Conservation (phyloP, 2,329 filamentous ascomycete genomes). For the Alternaria gaisen region DNA sequence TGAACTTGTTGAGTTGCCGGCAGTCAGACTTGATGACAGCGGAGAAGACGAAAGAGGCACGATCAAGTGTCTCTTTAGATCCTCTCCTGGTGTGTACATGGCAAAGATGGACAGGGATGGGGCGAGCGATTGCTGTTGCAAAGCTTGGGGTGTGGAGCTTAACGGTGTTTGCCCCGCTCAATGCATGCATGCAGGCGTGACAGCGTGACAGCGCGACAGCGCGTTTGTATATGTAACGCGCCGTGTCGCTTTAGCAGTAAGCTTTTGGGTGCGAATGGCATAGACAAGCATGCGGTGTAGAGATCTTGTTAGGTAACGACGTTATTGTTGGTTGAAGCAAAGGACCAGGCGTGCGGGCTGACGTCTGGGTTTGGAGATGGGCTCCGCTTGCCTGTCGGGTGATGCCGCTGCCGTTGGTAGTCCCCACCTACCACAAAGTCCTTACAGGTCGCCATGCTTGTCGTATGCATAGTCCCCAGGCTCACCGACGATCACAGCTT, state of each 20-base stretch:
- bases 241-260: neutral
- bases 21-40: constrained; percentile 13
- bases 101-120: constrained; percentile 2
- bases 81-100: constrained; percentile 25
- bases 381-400: constrained; percentile 3
- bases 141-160: neutral
- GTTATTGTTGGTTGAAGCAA: neutral
- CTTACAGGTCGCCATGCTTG: constrained; percentile 5
- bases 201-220: constrained; percentile 35
- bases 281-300: neutral
- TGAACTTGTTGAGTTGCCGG: neutral
- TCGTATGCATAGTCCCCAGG: neutral
- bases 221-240: constrained; percentile 17
- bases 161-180: constrained; percentile 1
- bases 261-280: neutral
- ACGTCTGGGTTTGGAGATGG: neutral
- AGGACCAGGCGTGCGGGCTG: neutral
- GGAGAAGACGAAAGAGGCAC: constrained; percentile 31
- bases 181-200: constrained; percentile 21
- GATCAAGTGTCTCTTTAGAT: constrained; percentile 32
- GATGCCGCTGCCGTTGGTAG: constrained; percentile 1
- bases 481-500: neutral
- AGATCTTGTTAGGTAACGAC: neutral
- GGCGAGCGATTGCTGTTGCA: constrained; percentile 11
- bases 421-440: constrained; percentile 5